A percentile compares a stretch with the other conserved stretches of the same genome.
These are phyloP conservation scores for Apiospora sp. DNA, from an alignment of 2,329 filamentous ascomycete species.

Conservation along the genomic window DNA sequence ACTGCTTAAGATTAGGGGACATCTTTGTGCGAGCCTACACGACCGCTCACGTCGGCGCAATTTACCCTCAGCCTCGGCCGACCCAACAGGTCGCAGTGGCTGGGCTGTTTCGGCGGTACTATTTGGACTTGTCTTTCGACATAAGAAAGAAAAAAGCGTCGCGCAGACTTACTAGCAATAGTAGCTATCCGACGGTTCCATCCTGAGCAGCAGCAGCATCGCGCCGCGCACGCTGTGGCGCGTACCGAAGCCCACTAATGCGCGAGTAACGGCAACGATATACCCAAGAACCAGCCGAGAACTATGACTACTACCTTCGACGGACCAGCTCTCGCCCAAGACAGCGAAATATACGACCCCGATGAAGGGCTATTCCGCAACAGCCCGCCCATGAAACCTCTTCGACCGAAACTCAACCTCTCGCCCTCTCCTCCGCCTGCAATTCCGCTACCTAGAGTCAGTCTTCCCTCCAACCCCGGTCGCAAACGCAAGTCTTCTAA, in stretches of 20 bases:
- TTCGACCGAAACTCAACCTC: conserved; percentile 55
- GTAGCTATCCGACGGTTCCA: conserved; percentile 4
- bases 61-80: conserved; percentile 19
- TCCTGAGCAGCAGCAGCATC: conserved; percentile 22
- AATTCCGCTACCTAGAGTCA: conserved; percentile 53
- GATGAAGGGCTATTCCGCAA: conserved; percentile 55
- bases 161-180: conserved; percentile 20
- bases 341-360: conserved; percentile 53
- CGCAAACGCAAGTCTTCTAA: conserved; percentile 57
- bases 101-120: neutral
- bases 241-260: conserved; percentile 32
- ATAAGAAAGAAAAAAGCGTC: neutral
- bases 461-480: conserved; percentile 49
- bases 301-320: conserved; percentile 45
- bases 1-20: conserved; percentile 14
- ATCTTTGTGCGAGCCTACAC: conserved; percentile 11
- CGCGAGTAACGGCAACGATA: conserved; percentile 42
- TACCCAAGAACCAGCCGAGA: conserved; percentile 35
- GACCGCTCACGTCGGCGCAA: conserved; percentile 16
- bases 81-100: conserved; percentile 15
- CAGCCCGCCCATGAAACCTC: conserved; percentile 49
- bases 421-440: conserved; percentile 59
- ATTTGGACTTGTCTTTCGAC: neutral
- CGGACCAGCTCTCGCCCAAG: conserved; percentile 39
- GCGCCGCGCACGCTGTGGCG: conserved; percentile 28